phyloP scores from a whole-genome alignment of 495 filamentous ascomycete species.

The Chaetomium fimeti region DNA sequence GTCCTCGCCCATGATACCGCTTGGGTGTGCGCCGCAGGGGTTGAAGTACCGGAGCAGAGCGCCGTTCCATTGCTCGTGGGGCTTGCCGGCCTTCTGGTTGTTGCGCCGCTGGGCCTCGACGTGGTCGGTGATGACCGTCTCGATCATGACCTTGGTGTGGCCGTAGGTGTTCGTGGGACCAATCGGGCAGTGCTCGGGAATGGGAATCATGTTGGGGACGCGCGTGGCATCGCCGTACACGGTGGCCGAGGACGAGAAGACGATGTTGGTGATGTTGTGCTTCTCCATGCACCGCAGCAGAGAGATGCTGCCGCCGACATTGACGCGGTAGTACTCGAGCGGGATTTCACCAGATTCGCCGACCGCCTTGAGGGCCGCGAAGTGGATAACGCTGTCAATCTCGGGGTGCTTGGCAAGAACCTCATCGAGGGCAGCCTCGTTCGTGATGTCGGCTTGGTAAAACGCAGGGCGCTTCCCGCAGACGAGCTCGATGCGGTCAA shows the following conservation, averaged over 20 bases:
- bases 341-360: conserved; percentile 95
- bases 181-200: conserved; percentile 93
- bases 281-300: conserved; percentile 84
- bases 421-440: conserved; percentile 76
- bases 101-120: conserved; percentile 85
- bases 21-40: conserved; percentile 90
- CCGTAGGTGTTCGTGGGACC: conserved; percentile 97
- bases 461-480: conserved; percentile 85
- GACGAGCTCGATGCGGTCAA: conserved; percentile 92
- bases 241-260: conserved; percentile 94
- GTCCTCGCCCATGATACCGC: conserved; percentile 97
- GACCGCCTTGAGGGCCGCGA: conserved; percentile 96
- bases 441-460: conserved; percentile 81
- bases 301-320: conserved; percentile 88
- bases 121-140: conserved; percentile 86
- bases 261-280: conserved; percentile 91
- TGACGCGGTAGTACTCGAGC: conserved; percentile 95
- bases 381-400: conserved; percentile 98
- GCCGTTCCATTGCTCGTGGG: conserved; percentile 81
- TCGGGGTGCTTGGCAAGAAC: conserved; percentile 87
- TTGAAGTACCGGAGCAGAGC: conserved; percentile 97
- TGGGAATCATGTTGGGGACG: conserved; percentile 97
- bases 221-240: conserved; percentile 98
- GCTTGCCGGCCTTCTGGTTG: conserved; percentile 72
- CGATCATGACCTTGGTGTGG: conserved; percentile 88